Percentiles rank a stretch among this genome's conserved stretches.
phyloP scores from a whole-genome alignment of 495 filamentous ascomycete genomes.

The Aspergillus taichungensis region DNA sequence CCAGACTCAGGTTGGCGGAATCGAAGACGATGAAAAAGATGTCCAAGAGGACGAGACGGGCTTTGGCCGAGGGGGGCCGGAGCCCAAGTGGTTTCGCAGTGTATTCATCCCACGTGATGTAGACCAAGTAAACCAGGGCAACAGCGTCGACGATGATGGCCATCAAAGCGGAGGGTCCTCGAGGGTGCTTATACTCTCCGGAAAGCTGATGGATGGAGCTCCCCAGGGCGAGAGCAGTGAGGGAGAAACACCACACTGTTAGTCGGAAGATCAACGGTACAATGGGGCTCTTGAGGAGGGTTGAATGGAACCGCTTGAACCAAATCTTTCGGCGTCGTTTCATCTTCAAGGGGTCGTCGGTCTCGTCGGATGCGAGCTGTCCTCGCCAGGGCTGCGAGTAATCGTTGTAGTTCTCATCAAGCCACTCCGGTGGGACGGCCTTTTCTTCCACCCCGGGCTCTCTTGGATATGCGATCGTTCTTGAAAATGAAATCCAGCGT shows the following conservation, averaged over 20 bases:
- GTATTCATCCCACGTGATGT: constrained; percentile 96
- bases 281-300: constrained; percentile 68
- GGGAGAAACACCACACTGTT: constrained; percentile 73
- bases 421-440: constrained; percentile 48
- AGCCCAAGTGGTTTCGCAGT: constrained; percentile 86
- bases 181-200: constrained; percentile 32
- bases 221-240: constrained; percentile 72
- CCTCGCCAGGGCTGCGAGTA: constrained; percentile 52
- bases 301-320: constrained; percentile 46
- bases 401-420: constrained; percentile 47
- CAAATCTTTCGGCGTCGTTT: constrained; percentile 41
- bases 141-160: constrained; percentile 85
- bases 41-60: constrained; percentile 80
- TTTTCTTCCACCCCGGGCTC: constrained; percentile 38
- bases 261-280: constrained; percentile 78
- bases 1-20: constrained; percentile 80
- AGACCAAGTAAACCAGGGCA: constrained; percentile 80
- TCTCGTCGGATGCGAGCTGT: constrained; percentile 28
- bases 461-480: constrained; percentile 45
- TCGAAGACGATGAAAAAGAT: constrained; percentile 95
- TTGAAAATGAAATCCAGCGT: constrained; percentile 53
- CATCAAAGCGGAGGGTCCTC: constrained; percentile 72
- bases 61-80: constrained; percentile 71
- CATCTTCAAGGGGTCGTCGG: constrained; percentile 38
- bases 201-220: constrained; percentile 61